phyloP scores from a whole-genome alignment of 495 filamentous ascomycete species.

The Penicillium daleae region DNA sequence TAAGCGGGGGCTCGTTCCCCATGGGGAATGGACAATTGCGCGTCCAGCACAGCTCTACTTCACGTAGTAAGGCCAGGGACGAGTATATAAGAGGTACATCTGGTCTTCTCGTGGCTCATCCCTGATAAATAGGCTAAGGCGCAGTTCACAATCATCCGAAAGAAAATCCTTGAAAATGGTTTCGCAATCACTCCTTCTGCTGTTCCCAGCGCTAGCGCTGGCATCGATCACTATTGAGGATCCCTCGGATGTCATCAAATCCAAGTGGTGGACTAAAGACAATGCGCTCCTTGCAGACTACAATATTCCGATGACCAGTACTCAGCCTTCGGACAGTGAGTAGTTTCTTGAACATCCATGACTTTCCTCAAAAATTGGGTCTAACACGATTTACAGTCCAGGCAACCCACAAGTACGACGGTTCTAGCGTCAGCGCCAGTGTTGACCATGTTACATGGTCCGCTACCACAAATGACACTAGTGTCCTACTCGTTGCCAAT shows the following conservation, averaged over 20 bases:
- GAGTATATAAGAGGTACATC: background rate
- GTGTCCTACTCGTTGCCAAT: constrained; percentile 20
- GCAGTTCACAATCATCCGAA: background rate
- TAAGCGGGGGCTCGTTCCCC: background rate
- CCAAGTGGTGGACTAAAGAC: constrained; percentile 12
- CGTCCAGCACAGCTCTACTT: constrained; percentile 3
- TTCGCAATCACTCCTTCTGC: constrained; percentile 6
- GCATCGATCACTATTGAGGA: constrained; percentile 20
- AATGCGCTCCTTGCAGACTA: constrained; percentile 23
- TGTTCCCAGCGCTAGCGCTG: constrained; percentile 16
- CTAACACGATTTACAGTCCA: constrained; percentile 9
- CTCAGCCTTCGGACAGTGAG: constrained; percentile 17
- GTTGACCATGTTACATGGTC: constrained; percentile 20
- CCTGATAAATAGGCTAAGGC: background rate
- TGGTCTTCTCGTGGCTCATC: background rate
- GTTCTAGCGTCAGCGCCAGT: constrained; percentile 3
- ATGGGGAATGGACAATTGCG: constrained; percentile 4
- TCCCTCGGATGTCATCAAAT: constrained; percentile 21
- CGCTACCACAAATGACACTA: constrained; percentile 26
- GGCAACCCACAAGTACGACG: constrained; percentile 15
- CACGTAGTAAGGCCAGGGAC: background rate
- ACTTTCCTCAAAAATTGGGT: background rate
- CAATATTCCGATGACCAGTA: constrained; percentile 10
- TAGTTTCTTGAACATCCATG: background rate
- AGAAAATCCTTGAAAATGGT: constrained; percentile 1